These are phyloP conservation scores for Chrysanthemum seticuspe DNA, from an alignment of 129 eudicot species.

Conservation along the genomic window DNA sequence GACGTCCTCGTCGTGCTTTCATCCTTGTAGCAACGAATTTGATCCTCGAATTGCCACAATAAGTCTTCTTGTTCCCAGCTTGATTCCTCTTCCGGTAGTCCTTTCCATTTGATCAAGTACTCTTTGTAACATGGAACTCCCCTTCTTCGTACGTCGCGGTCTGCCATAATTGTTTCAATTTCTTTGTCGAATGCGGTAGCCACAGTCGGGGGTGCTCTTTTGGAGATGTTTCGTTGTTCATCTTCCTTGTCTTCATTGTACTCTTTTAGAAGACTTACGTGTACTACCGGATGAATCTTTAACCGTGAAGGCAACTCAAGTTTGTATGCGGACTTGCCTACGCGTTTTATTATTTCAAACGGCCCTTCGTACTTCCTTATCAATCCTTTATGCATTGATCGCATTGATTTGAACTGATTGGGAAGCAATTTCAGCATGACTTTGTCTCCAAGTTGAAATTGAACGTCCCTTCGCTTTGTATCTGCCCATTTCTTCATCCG, in stretches of 20 bases:
- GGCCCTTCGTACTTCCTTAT: background rate
- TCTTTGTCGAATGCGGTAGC: background rate
- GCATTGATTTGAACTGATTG: background rate
- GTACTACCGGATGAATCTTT: background rate
- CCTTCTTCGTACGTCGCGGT: background rate
- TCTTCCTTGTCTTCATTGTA: background rate
- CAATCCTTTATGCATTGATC: background rate
- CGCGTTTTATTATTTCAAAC: background rate
- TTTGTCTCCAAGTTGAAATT: background rate
- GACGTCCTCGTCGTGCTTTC: background rate
- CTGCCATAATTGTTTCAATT: background rate
- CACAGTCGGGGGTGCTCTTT: background rate
- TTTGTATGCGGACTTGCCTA: background rate
- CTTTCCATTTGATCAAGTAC: background rate
- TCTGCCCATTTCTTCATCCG: background rate
- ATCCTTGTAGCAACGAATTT: no score
- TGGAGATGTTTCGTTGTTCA: background rate
- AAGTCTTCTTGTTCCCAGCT: background rate
- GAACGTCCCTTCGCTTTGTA: background rate
- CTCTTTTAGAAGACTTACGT: background rate
- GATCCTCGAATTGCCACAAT: background rate
- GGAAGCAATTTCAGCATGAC: background rate
- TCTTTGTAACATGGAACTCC: background rate
- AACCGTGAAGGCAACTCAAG: background rate
- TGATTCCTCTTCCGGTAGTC: background rate